Conservation (phyloP, 1,284 basidiomycete genomes). For the Mycena citricolor region DNA sequence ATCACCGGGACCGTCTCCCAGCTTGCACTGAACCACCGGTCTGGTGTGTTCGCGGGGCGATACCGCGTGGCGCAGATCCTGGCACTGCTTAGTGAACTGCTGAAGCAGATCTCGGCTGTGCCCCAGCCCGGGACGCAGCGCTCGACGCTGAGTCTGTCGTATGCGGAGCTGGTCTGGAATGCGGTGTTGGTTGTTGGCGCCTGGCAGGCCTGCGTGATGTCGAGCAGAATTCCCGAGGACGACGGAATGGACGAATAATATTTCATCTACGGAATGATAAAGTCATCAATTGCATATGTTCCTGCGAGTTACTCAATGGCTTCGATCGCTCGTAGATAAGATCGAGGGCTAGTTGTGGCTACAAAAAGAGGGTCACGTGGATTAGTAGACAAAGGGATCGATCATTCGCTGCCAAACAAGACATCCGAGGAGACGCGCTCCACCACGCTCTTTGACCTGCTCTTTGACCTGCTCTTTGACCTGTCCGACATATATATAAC, state of each 20-base stretch:
- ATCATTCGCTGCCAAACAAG: too few species aligned
- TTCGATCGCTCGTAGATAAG: too few species aligned
- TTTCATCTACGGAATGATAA: too few species aligned
- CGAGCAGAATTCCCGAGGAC: constrained; percentile 1
- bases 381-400: too few species aligned
- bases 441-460: too few species aligned
- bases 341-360: too few species aligned
- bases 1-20: neutral
- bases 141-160: neutral
- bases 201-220: constrained; percentile 8
- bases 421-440: too few species aligned
- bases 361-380: too few species aligned
- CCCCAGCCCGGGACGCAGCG: neutral
- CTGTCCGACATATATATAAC: too few species aligned
- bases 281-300: too few species aligned
- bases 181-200: neutral
- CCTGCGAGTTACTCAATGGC: too few species aligned
- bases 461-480: too few species aligned
- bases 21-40: constrained; percentile 5
- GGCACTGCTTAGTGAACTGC: neutral
- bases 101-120: neutral
- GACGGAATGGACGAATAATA: constrained; percentile 21
- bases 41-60: constrained; percentile 5
- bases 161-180: neutral
- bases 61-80: neutral